Percentiles rank a stretch among this genome's conserved stretches.
phyloP scores from a whole-genome alignment of 1,139 yeast genomes.

The Geotrichum cucujoidarum region DNA sequence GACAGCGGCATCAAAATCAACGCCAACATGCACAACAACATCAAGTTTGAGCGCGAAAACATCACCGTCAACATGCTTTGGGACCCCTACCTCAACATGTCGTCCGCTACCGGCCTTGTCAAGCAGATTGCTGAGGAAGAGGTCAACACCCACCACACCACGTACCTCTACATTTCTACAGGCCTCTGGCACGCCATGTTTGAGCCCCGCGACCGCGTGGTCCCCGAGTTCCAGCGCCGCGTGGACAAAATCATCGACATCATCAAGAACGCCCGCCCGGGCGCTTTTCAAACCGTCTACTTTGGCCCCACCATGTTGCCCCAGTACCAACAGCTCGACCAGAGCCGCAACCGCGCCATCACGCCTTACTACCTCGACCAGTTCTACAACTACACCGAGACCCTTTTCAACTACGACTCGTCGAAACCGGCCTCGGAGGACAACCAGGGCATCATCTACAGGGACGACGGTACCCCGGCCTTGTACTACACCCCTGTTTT shows the following conservation, averaged over 20 bases:
- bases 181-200: slow-evolving; percentile 21
- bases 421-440: background rate
- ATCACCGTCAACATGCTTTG: slow-evolving; percentile 13
- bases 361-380: slow-evolving; percentile 4
- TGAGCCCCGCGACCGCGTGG: slow-evolving; percentile 13
- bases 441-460: slow-evolving; percentile 11
- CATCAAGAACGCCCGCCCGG: slow-evolving; percentile 4
- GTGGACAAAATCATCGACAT: slow-evolving; percentile 9
- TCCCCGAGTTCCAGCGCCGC: slow-evolving; percentile 9
- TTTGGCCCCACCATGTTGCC: slow-evolving; percentile 19
- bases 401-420: slow-evolving; percentile 7
- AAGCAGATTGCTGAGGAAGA: background rate
- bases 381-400: slow-evolving; percentile 14
- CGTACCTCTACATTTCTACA: slow-evolving; percentile 16
- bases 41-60: slow-evolving; percentile 5
- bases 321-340: slow-evolving; percentile 11
- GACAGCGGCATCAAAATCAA: slow-evolving; percentile 8
- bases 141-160: background rate
- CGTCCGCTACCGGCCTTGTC: background rate
- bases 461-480: slow-evolving; percentile 1
- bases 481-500: slow-evolving; percentile 16
- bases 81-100: slow-evolving; percentile 17
- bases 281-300: slow-evolving; percentile 15
- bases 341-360: slow-evolving; percentile 3
- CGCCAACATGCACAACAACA: slow-evolving; percentile 10